A percentile compares a stretch with the other conserved stretches of the same genome.
These are phyloP conservation scores for Datisca glomerata DNA, from an alignment of 306 rosid genomes.

Conservation along the genomic window DNA sequence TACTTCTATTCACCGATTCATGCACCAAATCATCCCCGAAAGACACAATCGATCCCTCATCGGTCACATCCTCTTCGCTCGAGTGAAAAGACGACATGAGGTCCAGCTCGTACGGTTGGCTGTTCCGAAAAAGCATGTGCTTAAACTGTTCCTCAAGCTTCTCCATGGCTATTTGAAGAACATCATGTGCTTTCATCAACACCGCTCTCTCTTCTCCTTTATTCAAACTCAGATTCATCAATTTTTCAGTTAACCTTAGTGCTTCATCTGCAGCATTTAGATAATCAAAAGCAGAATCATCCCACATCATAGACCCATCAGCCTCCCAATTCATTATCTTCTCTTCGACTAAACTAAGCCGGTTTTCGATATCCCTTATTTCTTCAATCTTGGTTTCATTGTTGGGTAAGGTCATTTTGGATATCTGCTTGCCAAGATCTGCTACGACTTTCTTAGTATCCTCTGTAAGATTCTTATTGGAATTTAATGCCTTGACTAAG, in stretches of 20 bases:
- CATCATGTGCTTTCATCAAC: slow-evolving; percentile 41
- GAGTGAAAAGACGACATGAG: slow-evolving; percentile 71
- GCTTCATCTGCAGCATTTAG: slow-evolving; percentile 51
- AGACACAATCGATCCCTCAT: slow-evolving; percentile 54
- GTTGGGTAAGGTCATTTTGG: slow-evolving; percentile 23
- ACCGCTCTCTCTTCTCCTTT: slow-evolving; percentile 32
- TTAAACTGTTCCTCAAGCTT: slow-evolving; percentile 76
- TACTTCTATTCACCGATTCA: slow-evolving; percentile 45
- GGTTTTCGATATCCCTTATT: slow-evolving; percentile 23
- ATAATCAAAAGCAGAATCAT: slow-evolving; percentile 42
- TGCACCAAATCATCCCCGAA: slow-evolving; percentile 63
- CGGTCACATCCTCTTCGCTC: slow-evolving; percentile 46
- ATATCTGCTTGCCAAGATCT: slow-evolving; percentile 57
- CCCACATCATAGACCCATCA: slow-evolving; percentile 73
- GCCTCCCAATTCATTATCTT: slow-evolving; percentile 67
- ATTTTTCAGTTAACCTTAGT: slow-evolving; percentile 33
- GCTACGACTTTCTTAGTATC: slow-evolving; percentile 56
- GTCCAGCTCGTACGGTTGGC: slow-evolving; percentile 67
- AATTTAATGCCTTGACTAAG: slow-evolving; percentile 55
- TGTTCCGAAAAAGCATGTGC: slow-evolving; percentile 51
- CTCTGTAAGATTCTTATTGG: slow-evolving; percentile 46
- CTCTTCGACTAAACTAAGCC: slow-evolving; percentile 37
- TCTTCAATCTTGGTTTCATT: slow-evolving; percentile 29
- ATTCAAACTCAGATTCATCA: slow-evolving; percentile 39
- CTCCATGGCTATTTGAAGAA: slow-evolving; percentile 84